Base-by-base conservation (phyloP, 2,329 filamentous ascomycete species). In the Hymenoscyphus repandus region DNA sequence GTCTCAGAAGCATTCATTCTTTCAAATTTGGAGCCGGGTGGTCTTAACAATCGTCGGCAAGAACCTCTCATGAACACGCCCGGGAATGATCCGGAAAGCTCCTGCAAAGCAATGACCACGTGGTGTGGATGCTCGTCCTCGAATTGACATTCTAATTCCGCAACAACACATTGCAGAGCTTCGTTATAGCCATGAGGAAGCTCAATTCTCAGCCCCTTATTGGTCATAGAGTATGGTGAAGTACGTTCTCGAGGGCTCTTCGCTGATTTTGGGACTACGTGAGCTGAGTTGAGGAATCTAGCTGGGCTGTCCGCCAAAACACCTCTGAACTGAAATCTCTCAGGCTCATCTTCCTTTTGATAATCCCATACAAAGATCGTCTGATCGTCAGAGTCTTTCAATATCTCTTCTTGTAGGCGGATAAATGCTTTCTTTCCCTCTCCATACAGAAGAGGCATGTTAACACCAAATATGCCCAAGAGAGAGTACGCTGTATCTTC, bases 361-460 rank as follows among this genome's bases (percentile, higher is more conserved):
- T 17, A 40, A 38, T 33, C 45, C 37, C 36, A 48, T 12, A 37
- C 45, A 22, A 48, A 48, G 13, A 48, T 41, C 1, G 46, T 32
- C n/a, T 48, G 18, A 18, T 48, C 46, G 13, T 34, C 17, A 4
- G 30, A 22, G 5, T 22, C 10, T 18, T 34, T 48, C 15, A 48
- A 22, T 13, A 48, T 42, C 17, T 42, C 46, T 17, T 41, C 37
- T 20, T 48, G 46, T 3, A 48, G 38, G 13, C 45, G 22, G 2
- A 48, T 33, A 27, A 48, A 48, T 1, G 46, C 36, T 5, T 11
- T 41, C 7, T 42, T 17, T n/a, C 46, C 46, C n/a, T 48, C 46
- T 6, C 46, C 46, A 13, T 48, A 48, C 11, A 42, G 18, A 1
- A 41, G n/a, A 13, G 46, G 46, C 46, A 48, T 48, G 22, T 48